Percentiles rank a stretch among this genome's conserved stretches.
phyloP scores from a whole-genome alignment of 257 asterid species.

The Gardenia jasminoides region DNA sequence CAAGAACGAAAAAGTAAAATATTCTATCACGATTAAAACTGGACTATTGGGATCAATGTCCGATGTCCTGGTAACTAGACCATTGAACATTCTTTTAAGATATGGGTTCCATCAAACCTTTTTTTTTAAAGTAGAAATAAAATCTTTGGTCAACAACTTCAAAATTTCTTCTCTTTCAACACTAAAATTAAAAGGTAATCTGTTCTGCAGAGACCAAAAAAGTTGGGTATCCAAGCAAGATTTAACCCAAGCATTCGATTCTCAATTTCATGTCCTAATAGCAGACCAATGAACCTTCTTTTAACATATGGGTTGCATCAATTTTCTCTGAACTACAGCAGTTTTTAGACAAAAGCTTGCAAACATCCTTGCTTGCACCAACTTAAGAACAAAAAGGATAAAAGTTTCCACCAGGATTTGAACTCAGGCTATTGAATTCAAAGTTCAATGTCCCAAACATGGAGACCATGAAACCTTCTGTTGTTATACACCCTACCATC shows the following conservation, averaged over 20 bases:
- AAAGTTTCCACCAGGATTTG: neutral
- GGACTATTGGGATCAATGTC: slow-evolving; percentile 12
- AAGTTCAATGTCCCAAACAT: slow-evolving; percentile 6
- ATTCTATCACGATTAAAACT: slow-evolving; percentile 8
- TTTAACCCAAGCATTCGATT: neutral
- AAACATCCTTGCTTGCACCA: neutral
- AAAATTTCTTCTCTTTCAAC: neutral
- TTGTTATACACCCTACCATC: neutral
- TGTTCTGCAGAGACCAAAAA: too few species aligned
- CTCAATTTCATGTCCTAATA: too few species aligned
- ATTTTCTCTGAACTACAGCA: neutral
- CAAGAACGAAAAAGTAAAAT: neutral
- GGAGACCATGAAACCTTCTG: slow-evolving; percentile 7
- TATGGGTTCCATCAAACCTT: slow-evolving; percentile 2
- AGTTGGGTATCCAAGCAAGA: neutral
- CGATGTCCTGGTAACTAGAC: slow-evolving; percentile 18
- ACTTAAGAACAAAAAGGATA: neutral
- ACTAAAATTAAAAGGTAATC: too few species aligned
- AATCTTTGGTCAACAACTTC: too few species aligned
- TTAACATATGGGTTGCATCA: neutral
- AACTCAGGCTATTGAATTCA: neutral
- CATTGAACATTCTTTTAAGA: slow-evolving; percentile 1
- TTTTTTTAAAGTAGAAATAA: too few species aligned
- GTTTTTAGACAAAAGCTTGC: neutral
- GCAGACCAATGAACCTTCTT: neutral